Base-by-base conservation (phyloP, 2,329 filamentous ascomycete genomes). In the Pseudocercospora pini-densiflorae region DNA sequence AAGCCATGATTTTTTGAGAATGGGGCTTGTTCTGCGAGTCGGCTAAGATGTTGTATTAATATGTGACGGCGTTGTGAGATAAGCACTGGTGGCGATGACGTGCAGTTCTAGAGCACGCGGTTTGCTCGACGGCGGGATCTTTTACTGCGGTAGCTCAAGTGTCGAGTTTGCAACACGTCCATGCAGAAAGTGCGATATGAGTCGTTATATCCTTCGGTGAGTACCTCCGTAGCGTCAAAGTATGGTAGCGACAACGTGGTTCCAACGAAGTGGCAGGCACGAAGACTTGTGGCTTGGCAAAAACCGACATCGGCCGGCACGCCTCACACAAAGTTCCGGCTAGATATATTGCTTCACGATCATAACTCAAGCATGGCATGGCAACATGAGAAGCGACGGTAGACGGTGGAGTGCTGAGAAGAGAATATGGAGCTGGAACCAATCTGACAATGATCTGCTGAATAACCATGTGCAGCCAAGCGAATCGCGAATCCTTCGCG, bases 201-300 rank as follows among this genome's bases (percentile, higher is more conserved):
- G 23, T 21, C 10, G 10, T 21, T 51, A 27, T 23, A 51, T 23
- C 19, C 23, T 21, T 23, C 12, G 21, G n/a, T 12, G 21, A 51
- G 23, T 16, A 19, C 14, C n/a, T 21, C 19, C 16, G 45, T 16
- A 51, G 47, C 24, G 47, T 33, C 12, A n/a, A 55, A 31, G 27
- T 29, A 5, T 55, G 51, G 51, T 55, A 55, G 51, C 51, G 51
- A 55, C 51, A 55, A 55, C 51, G 51, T 55, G 51, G 51, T 55
- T 27, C 51, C 51, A 27, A 55, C 23, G 51, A 55, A 16, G 27
- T 55, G 24, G 27, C 27, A 29, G 51, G 8, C 51, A 55, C 24
- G 27, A 9, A 9, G 51, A 12, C 33, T 36, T 36, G 49, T 24
- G 24, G 27, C 51, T 23, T 31, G 51, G 10, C 51, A 33, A 55